A percentile compares a stretch with the other conserved stretches of the same genome.
These are phyloP conservation scores for Aphanomyces euteiches DNA, from an alignment of 352 stramenopile genomes.

Conservation along the genomic window DNA sequence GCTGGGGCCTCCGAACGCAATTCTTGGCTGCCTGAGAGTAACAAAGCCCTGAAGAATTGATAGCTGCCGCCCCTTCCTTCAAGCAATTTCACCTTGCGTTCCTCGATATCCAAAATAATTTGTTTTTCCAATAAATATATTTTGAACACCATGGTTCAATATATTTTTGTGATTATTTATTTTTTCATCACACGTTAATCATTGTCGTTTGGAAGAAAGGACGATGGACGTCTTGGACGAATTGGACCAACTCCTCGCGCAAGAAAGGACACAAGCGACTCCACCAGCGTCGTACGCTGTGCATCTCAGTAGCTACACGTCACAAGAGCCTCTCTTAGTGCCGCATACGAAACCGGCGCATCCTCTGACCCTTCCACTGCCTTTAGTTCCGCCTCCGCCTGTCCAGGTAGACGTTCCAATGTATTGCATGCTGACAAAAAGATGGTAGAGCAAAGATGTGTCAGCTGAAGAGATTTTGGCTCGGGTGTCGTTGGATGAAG, in stretches of 20 bases:
- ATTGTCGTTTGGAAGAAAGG: no score
- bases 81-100: no score
- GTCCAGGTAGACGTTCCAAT: not conserved
- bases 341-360: not conserved
- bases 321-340: conserved; percentile 11
- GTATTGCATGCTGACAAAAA: not conserved
- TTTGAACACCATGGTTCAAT: no score
- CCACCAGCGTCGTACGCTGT: conserved; percentile 3
- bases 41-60: no score
- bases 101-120: no score
- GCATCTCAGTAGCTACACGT: conserved; percentile 5
- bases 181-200: no score
- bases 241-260: conserved; percentile 25
- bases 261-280: conserved; percentile 1
- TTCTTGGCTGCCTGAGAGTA: no score
- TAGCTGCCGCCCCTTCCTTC: no score
- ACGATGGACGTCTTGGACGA: conserved; percentile 29
- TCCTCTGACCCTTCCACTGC: conserved; percentile 22
- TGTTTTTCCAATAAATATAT: no score
- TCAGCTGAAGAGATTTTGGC: not conserved
- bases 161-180: no score
- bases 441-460: not conserved
- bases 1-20: no score
- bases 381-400: conserved; percentile 1
- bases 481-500: not conserved